A percentile compares a stretch with the other conserved stretches of the same genome.
Evolutionary conservation across 805 yeast species (phyloP).

Genomic region (Kodamaea jinghongensis): DNA sequence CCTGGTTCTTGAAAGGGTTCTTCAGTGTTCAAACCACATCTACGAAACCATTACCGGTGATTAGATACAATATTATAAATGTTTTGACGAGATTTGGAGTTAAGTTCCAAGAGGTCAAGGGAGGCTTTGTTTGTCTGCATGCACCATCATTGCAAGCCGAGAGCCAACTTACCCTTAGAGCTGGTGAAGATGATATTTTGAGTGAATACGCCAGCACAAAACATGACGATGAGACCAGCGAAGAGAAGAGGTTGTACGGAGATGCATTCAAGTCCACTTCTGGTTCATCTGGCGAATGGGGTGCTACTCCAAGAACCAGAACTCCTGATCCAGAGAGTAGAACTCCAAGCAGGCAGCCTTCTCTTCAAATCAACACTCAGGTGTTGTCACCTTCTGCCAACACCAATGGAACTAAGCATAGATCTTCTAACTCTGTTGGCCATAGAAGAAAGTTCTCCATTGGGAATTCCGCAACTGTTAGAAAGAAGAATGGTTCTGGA

Average conservation of each 20-base stretch:
- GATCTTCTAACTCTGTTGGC: constrained; percentile 37
- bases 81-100: constrained; percentile 77
- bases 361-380: constrained; percentile 31
- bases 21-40: constrained; percentile 94
- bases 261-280: constrained; percentile 40
- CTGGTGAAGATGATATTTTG: constrained; percentile 8
- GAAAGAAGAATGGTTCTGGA: constrained; percentile 47
- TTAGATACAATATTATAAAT: constrained; percentile 77
- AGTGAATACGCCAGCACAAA: constrained; percentile 8
- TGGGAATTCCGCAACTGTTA: constrained; percentile 51
- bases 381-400: constrained; percentile 28
- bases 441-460: constrained; percentile 65
- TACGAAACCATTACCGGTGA: constrained; percentile 85
- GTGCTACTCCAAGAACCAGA: constrained; percentile 18
- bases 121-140: constrained; percentile 87
- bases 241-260: constrained; percentile 36
- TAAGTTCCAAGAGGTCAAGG: constrained; percentile 82
- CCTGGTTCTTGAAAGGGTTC: constrained; percentile 87
- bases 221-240: constrained; percentile 21
- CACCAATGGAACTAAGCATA: constrained; percentile 30
- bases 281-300: constrained; percentile 4
- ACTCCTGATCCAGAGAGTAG: constrained; percentile 27
- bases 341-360: constrained; percentile 38
- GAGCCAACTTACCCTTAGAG: constrained; percentile 5
- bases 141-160: constrained; percentile 44